Base-by-base conservation (phyloP, 129 eudicot genomes). In the Apium graveolens region DNA sequence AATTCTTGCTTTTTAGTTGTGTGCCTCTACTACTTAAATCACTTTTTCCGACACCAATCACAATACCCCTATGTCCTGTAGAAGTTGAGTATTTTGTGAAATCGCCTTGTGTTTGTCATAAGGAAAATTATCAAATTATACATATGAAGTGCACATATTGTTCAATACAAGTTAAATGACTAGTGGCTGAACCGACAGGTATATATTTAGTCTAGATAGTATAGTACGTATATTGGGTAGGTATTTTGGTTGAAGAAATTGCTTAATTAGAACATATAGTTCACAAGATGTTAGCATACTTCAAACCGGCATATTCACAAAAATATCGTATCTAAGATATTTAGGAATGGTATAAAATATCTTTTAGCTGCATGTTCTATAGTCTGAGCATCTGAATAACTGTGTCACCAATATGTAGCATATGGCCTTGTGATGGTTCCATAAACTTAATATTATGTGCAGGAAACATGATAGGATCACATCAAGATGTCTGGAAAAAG, bases 401-500 rank as follows among this genome's bases (percentile, higher is more conserved):
- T 70, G 74, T 7, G 26, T 63, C 5, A 31, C 21, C 39, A 70
- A 5, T n/a, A 20, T 5, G 41, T 38, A 21, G 71, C 57, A 31
- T 29, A 24, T 38, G 16, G 14, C 31, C 31, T 26, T 11, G 12
- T 24, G 14, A 38, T 53, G 32, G 41, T n/a, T 72, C 20, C 42
- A 44, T 43, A 38, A 39, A 70, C 62, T 31, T 17, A 41, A 7
- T 66, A 78, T 26, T 43, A 34, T 85, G 70, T 80, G 84, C 88
- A 95, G 98, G 89, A 86, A 88, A 83, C 84, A 82, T 32, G 90
- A 82, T 76, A 84, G 88, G 86, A 75, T 96, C 76, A 81, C 97
- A 29, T 87, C 93, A 48, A 87, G 78, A 81, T 87, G 92, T 62
- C 79, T 96, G 80, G 96, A 92, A 71, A 90, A 92, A 80, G 97